Base-by-base conservation (phyloP, 768 basidiomycete genomes). In the Hirschioporus abietinus region DNA sequence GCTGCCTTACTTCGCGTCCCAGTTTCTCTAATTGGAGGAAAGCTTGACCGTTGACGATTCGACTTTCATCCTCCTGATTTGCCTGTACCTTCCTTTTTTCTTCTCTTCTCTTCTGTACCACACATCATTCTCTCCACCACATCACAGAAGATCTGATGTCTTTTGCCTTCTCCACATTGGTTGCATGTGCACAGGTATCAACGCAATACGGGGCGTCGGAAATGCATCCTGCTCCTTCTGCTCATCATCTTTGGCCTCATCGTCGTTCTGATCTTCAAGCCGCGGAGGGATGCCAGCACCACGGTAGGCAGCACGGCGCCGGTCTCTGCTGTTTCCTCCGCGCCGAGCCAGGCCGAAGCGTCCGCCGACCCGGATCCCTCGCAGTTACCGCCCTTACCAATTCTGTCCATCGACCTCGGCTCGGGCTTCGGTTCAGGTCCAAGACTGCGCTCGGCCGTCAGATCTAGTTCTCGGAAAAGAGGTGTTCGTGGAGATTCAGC, bases 201-300 rank as follows among this genome's bases (percentile, higher is more conserved):
- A 79, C 90, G 90, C 74, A 95, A 91, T 73, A 95, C 96, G 1
- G 95, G 96, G 58, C 85, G 93, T 73, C 85, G 96, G 78, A 89
- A 91, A 75, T 94, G 95, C 77, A 99, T 99, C 66, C 91, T 99
- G 74, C 83, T 99, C 61, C 84, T 99, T 57, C 69, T 98, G 61
- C 84, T 99, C 42, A 84, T 96, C 74, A 96, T 99, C 72, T 85
- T 95, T 73, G 93, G 91, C 17, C 85, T 95, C 66, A 84, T 96
- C 72, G 72, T 98, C 69, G 86, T 95, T 63, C 84, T 99, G 72
- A 90, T 98, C 66, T 93, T 96, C 82, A 98, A 97, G 80, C 95
- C 96, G 59, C 88, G 87, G 75, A 80, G 83, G 71, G 5, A 52
- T 20, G 15, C 42, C 42, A 52, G 42, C 42, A 52, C 15, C 42